Percentiles rank a stretch among this genome's conserved stretches.
phyloP scores from a whole-genome alignment of 164 flowering plant genomes.

The Annona squamosa region DNA sequence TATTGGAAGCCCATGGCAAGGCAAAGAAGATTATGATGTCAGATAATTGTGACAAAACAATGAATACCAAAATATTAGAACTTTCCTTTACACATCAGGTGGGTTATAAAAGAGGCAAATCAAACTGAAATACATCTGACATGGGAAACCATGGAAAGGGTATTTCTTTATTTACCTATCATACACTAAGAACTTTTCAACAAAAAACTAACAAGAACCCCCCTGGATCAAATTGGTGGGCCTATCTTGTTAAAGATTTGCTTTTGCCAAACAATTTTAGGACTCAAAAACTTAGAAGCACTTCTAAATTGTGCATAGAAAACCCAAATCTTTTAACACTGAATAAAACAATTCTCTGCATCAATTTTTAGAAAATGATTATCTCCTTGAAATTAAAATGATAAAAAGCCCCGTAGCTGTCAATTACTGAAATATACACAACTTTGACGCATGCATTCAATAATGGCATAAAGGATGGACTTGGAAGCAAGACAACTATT shows the following conservation, averaged over 20 bases:
- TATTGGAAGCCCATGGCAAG: background rate
- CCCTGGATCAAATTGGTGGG: background rate
- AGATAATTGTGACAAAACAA: background rate
- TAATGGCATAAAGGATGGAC: too few species aligned
- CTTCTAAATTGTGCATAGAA: background rate
- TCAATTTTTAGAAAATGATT: background rate
- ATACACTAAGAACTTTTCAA: too few species aligned
- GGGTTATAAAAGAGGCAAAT: background rate
- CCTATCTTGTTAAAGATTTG: background rate
- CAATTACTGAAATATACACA: background rate
- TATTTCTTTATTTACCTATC: too few species aligned
- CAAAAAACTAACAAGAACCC: background rate
- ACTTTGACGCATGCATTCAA: background rate
- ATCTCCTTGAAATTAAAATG: background rate
- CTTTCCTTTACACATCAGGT: background rate
- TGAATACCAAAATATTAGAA: background rate
- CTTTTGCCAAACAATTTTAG: background rate
- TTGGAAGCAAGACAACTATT: too few species aligned
- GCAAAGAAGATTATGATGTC: background rate
- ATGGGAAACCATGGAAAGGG: background rate
- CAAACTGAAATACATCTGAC: background rate
- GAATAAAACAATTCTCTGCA: background rate
- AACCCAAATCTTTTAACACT: background rate
- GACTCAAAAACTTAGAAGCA: background rate
- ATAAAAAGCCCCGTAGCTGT: background rate